Evolutionary conservation across 2,329 filamentous ascomycete genomes (phyloP), one percentile per base, ranked within the genome.

Genomic region (Penicillium sp.): DNA sequence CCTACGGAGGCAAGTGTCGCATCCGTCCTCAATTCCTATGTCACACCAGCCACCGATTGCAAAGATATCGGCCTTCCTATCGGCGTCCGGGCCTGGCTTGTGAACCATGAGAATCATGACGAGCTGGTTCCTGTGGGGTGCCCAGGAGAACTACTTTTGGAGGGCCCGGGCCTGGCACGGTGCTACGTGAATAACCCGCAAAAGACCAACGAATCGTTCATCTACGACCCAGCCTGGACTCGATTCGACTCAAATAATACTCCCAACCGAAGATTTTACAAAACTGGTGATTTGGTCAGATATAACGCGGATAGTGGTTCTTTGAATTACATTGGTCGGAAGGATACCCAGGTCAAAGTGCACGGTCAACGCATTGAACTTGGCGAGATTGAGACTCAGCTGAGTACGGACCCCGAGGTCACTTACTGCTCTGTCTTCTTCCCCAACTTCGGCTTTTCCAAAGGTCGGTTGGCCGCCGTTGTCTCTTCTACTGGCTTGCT

Each of bases 341-440:
- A 85, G 60, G 87, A 89, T 62, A 81, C 81, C n/a, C 86, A 87
- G 67, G 82, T 88, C 51, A 90, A 90, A 71, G 73, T 89, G 27
- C 78, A 81, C 10, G 89, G 89, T 24, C 86, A 84, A 59, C 76
- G 86, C 51, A 81, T 88, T 48, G 89, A 86, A 70, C 76, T 86
- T 47, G 79, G 75, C 10, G 81, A 79, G 65, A 80, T 79, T 49
- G 82, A 77, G 65, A 73, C 72, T 57, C 75, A 70, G 32, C 57
- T 75, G 11, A 66, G 55, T 27, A 62, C 61, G 14, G 66, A 74
- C 44, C 29, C 56, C 1, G 55, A 61, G 11, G 61, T 75, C 18
- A 72, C 70, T 43, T 72, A 75, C 52, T 71, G 69, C 27, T 53
- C 73, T 5, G 69, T 73, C 0, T 56, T 75, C 11, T 66, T 75